A percentile compares a stretch with the other conserved stretches of the same genome.
Conservation (phyloP, 257 asterid species). For the Catharanthus roseus region DNA sequence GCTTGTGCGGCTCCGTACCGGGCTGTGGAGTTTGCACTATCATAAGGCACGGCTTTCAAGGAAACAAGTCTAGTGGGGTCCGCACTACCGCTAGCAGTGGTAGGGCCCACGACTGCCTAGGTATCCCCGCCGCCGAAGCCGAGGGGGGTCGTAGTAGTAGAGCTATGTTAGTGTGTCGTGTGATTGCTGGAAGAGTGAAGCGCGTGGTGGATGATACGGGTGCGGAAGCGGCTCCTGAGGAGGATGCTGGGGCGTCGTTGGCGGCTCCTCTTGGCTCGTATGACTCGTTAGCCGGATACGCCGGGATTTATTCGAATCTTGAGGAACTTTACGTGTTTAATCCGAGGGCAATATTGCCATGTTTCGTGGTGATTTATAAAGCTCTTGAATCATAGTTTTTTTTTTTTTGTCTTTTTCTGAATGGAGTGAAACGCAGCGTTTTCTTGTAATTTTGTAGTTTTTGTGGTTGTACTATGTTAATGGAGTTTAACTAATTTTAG, state of each 20-base stretch:
- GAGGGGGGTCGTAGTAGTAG: constrained; percentile 40
- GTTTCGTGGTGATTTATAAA: constrained; percentile 51
- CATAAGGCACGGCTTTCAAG: constrained; percentile 78
- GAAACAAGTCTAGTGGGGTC: constrained; percentile 42
- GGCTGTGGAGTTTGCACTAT: constrained; percentile 81
- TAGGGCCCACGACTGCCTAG: constrained; percentile 74
- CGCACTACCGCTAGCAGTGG: constrained; percentile 86
- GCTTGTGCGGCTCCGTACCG: constrained; percentile 63
- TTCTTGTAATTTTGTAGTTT: no score
- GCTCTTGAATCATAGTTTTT: constrained; percentile 29
- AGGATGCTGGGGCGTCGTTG: constrained; percentile 10
- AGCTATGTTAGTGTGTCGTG: constrained; percentile 93
- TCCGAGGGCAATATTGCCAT: constrained; percentile 52
- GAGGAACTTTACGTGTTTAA: constrained; percentile 50
- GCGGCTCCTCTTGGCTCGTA: constrained; percentile 10
- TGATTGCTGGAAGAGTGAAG: constrained; percentile 80
- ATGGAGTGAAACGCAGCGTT: no score
- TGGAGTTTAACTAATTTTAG: no score
- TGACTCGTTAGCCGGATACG: constrained; percentile 40
- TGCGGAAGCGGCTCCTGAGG: constrained; percentile 20
- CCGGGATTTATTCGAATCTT: constrained; percentile 33
- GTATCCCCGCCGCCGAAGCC: no score
- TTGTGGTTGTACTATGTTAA: no score
- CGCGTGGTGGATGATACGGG: constrained; percentile 34
- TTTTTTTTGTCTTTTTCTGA: no score